Percentiles rank a stretch among this genome's conserved stretches.
phyloP scores from a whole-genome alignment of 805 yeast genomes.

The Yarrowia sp. region DNA sequence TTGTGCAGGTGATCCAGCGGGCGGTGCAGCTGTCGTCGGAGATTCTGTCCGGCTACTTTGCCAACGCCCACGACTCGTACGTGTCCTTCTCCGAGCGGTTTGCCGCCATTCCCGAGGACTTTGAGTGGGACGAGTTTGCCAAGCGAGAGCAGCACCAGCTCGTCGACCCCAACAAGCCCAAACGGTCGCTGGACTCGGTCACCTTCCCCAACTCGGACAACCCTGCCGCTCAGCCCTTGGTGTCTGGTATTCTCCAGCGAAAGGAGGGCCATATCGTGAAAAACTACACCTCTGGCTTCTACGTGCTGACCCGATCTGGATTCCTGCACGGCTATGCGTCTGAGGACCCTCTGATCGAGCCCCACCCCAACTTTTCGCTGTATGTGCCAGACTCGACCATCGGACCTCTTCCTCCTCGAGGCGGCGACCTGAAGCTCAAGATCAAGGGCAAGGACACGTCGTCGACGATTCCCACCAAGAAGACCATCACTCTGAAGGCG shows the following conservation, averaged over 20 bases:
- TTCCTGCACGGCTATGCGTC: conserved; percentile 58
- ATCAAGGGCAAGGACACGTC: conserved; percentile 56
- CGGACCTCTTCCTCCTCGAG: conserved; percentile 50
- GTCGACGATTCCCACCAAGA: conserved; percentile 48
- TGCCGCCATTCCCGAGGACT: conserved; percentile 50
- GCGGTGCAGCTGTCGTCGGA: conserved; percentile 49
- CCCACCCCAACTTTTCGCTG: conserved; percentile 57
- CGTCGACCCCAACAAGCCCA: conserved; percentile 49
- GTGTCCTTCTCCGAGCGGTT: conserved; percentile 49
- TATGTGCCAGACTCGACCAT: conserved; percentile 58
- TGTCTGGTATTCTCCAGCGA: conserved; percentile 58
- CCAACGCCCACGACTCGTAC: conserved; percentile 48
- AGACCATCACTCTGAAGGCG: conserved; percentile 55
- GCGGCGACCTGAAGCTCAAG: conserved; percentile 53
- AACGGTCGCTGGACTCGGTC: conserved; percentile 52
- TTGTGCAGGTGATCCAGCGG: conserved; percentile 54
- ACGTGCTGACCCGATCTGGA: conserved; percentile 57
- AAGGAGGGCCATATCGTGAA: conserved; percentile 56
- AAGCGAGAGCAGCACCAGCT: conserved; percentile 49
- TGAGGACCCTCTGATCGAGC: conserved; percentile 53
- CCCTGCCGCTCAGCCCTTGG: conserved; percentile 54
- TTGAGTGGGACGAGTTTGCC: conserved; percentile 57
- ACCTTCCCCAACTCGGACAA: conserved; percentile 54
- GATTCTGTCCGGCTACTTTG: conserved; percentile 49
- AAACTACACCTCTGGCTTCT: conserved; percentile 54